Conservation (phyloP, 2,329 filamentous ascomycete species). For the Rhynchosporium secalis region DNA sequence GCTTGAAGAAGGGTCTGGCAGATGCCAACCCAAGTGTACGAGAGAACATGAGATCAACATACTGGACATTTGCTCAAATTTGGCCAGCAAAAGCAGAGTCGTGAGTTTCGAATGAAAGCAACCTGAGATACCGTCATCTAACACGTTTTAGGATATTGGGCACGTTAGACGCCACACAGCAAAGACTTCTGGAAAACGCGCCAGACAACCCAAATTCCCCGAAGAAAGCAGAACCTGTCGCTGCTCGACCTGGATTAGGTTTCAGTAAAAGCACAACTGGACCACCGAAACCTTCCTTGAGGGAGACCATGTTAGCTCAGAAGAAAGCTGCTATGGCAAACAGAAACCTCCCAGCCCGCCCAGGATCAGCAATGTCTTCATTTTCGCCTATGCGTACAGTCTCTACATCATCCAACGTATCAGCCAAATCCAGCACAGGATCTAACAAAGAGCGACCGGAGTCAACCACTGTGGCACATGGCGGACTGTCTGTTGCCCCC, state of each 20-base stretch:
- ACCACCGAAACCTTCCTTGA: slow-evolving; percentile 63
- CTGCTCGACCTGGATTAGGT: slow-evolving; percentile 56
- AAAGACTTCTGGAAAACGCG: slow-evolving; percentile 79
- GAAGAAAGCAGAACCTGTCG: slow-evolving; percentile 52
- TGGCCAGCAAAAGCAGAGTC: slow-evolving; percentile 78
- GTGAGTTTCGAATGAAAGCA: slow-evolving; percentile 50
- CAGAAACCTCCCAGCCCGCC: slow-evolving; percentile 55
- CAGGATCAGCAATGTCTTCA: slow-evolving; percentile 64
- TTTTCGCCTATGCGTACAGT: slow-evolving; percentile 54
- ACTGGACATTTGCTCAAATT: slow-evolving; percentile 76
- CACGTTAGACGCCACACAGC: slow-evolving; percentile 74
- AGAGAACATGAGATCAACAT: slow-evolving; percentile 80
- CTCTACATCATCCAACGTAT: slow-evolving; percentile 41
- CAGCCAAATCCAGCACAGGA: slow-evolving; percentile 41
- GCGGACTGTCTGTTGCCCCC: slow-evolving; percentile 63
- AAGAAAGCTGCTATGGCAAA: slow-evolving; percentile 61
- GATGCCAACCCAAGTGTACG: slow-evolving; percentile 90
- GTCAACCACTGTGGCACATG: slow-evolving; percentile 43
- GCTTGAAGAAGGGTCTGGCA: slow-evolving; percentile 81
- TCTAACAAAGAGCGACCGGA: slow-evolving; percentile 47
- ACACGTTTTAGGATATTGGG: slow-evolving; percentile 66
- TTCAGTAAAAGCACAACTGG: slow-evolving; percentile 64
- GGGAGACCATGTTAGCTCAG: slow-evolving; percentile 82
- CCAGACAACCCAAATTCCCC: slow-evolving; percentile 75
- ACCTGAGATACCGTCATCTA: slow-evolving; percentile 22